Conservation (phyloP, 202 grass and related monocot species). For the Zizania palustris region DNA sequence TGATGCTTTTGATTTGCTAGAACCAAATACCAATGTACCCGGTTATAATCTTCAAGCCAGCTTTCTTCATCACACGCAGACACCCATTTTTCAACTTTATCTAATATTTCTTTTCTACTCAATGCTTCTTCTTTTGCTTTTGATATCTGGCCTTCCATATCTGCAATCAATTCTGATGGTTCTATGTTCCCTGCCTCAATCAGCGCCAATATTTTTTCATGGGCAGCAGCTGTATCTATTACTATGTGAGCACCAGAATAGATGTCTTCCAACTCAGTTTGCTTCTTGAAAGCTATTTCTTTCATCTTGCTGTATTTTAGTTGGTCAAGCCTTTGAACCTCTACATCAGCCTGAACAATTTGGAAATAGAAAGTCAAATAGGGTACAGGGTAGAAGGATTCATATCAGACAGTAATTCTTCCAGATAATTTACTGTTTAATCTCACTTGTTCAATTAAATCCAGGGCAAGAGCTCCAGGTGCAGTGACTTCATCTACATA, state of each 20-base stretch:
- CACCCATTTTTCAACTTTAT: slow-evolving; percentile 98
- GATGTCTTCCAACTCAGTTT: slow-evolving; percentile 94
- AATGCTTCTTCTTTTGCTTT: slow-evolving; percentile 97
- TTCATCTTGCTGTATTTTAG: slow-evolving; percentile 99
- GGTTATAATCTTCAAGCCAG: slow-evolving; percentile 98
- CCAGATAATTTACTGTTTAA: slow-evolving; percentile 27
- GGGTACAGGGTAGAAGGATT: slow-evolving; percentile 14
- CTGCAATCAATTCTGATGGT: slow-evolving; percentile 89
- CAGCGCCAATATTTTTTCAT: slow-evolving; percentile 77
- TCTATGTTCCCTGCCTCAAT: slow-evolving; percentile 91
- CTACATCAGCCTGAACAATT: slow-evolving; percentile 80
- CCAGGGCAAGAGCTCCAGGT: slow-evolving; percentile 83
- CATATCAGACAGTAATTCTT: slow-evolving; percentile 10
- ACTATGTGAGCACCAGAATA: slow-evolving; percentile 90
- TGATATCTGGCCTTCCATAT: slow-evolving; percentile 91
- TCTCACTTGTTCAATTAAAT: slow-evolving; percentile 96
- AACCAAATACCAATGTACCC: slow-evolving; percentile 54
- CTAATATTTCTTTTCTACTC: slow-evolving; percentile 95
- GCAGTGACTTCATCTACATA: slow-evolving; percentile 84
- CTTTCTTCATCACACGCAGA: slow-evolving; percentile 97
- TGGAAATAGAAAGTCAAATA: slow-evolving; percentile 38
- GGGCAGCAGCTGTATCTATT: slow-evolving; percentile 72
- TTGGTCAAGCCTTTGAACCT: slow-evolving; percentile 93
- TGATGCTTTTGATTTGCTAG: slow-evolving; percentile 18
- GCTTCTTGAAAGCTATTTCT: slow-evolving; percentile 98